Conservation (phyloP, 371 early-diverging fungal genomes). For the Mucor mucedo region DNA sequence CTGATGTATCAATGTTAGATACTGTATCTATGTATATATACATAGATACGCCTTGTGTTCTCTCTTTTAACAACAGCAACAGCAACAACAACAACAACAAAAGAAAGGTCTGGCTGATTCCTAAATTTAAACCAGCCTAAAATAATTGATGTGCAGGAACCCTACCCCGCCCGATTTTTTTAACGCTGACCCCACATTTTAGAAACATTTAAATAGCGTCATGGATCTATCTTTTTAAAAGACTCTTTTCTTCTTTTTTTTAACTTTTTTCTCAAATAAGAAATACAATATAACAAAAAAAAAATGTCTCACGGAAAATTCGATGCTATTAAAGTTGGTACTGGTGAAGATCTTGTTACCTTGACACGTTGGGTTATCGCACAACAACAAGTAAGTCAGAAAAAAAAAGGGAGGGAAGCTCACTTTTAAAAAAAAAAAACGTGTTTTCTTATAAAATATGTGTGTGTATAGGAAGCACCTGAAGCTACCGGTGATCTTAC, state of each 20-base stretch:
- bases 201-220: slow-evolving; percentile 10
- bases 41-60: too few species aligned
- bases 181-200: slow-evolving; percentile 22
- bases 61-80: too few species aligned
- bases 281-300: not conserved
- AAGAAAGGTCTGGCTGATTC: too few species aligned
- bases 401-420: not conserved
- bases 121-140: not conserved
- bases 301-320: slow-evolving; percentile 32
- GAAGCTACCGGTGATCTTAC: slow-evolving; percentile 96
- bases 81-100: too few species aligned
- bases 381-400: slow-evolving; percentile 73
- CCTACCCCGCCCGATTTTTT: slow-evolving; percentile 23
- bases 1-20: not conserved
- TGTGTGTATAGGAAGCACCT: slow-evolving; percentile 51
- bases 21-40: too few species aligned
- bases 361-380: slow-evolving; percentile 92
- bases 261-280: slow-evolving; percentile 11
- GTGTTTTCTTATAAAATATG: not conserved
- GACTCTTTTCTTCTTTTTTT: slow-evolving; percentile 1
- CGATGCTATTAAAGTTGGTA: slow-evolving; percentile 52
- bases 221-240: not conserved
- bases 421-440: too few species aligned
- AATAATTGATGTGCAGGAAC: slow-evolving; percentile 1
- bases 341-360: slow-evolving; percentile 89